Evolutionary conservation across 2,329 filamentous ascomycete genomes (phyloP).

Genomic region (Colletotrichum tofieldiae): DNA sequence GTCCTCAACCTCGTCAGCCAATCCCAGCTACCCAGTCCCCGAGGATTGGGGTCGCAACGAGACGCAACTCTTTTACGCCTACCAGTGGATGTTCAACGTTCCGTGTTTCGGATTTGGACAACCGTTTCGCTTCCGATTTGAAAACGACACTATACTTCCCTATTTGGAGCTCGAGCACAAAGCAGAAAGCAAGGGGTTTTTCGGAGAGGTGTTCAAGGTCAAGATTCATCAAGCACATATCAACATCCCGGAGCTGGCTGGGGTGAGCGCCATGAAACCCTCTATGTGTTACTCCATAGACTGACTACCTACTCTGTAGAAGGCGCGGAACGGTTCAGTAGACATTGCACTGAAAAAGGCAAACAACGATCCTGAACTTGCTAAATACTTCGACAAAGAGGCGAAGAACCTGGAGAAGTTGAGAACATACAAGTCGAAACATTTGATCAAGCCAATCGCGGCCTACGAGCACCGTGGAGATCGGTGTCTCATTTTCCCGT

Average conservation of each 20-base stretch:
- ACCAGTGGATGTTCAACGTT: not conserved
- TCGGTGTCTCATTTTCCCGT: constrained; percentile 17
- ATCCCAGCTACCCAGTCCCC: not conserved
- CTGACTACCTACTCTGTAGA: not conserved
- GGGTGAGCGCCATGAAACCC: not conserved
- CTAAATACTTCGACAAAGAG: constrained; percentile 13
- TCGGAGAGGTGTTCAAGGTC: constrained; percentile 17
- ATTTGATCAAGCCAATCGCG: constrained; percentile 18
- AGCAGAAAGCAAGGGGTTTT: constrained; percentile 11
- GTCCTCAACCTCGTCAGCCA: not conserved
- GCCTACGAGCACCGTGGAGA: not conserved
- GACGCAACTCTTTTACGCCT: not conserved
- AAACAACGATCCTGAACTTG: not conserved
- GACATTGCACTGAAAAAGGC: constrained; percentile 1
- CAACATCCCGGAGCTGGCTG: not conserved
- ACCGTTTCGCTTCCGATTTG: not conserved
- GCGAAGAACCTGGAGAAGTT: not conserved
- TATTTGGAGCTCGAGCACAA: not conserved
- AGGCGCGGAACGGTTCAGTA: not conserved
- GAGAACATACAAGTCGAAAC: not conserved
- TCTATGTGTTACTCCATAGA: not conserved
- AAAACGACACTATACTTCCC: not conserved
- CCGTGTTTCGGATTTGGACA: not conserved
- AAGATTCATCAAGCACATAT: constrained; percentile 11
- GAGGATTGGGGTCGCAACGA: not conserved